A percentile compares a stretch with the other conserved stretches of the same genome.
phyloP scores from a whole-genome alignment of 2,329 filamentous ascomycete species.

The Coniochaeta ligniaria region DNA sequence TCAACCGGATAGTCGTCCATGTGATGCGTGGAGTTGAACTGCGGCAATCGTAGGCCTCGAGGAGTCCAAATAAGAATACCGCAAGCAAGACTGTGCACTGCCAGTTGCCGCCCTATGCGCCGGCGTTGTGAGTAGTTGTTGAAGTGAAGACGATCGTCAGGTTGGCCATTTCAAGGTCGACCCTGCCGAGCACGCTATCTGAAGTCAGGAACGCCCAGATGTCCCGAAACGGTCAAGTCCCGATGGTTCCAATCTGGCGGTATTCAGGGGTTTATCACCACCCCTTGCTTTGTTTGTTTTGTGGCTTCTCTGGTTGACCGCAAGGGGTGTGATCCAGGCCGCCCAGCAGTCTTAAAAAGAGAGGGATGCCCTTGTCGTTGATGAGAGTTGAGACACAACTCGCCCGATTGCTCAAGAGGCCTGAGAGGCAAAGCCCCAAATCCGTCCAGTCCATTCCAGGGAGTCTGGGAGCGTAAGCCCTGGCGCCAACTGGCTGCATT shows the following conservation, averaged over 20 bases:
- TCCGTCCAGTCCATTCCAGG: neutral
- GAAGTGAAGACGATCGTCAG: neutral
- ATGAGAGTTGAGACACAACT: neutral
- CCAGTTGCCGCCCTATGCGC: no score
- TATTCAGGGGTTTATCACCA: neutral
- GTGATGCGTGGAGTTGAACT: neutral
- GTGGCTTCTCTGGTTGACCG: neutral
- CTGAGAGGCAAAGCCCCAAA: neutral
- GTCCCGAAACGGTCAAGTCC: neutral
- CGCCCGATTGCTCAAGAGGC: neutral
- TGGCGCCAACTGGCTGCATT: neutral
- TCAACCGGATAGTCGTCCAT: neutral
- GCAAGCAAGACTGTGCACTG: no score
- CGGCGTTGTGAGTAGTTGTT: neutral
- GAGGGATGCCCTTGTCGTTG: neutral
- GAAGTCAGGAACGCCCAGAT: neutral
- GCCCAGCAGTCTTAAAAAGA: neutral
- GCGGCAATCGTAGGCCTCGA: no score
- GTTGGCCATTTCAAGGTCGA: no score
- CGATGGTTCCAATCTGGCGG: neutral
- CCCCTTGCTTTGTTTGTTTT: neutral
- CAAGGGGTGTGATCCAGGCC: neutral
- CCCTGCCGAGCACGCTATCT: no score
- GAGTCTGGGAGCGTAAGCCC: neutral
- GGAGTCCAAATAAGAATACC: no score